phyloP scores from a whole-genome alignment of 352 stramenopile genomes.

The Phytophthora cryptogea region DNA sequence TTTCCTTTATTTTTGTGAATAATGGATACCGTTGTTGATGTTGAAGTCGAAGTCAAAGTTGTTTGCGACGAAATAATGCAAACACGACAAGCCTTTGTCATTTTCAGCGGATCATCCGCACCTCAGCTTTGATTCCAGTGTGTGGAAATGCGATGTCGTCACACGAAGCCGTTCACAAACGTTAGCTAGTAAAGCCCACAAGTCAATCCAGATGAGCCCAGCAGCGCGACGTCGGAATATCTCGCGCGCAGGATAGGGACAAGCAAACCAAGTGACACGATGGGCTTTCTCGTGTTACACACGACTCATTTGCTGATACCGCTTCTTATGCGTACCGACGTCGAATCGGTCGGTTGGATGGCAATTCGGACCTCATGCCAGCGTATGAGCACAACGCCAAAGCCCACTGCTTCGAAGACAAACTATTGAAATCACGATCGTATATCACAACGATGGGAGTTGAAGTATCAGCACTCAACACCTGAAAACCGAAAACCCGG shows the following conservation, averaged over 20 bases:
- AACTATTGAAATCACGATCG: neutral
- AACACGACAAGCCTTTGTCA: too few relatives aligned
- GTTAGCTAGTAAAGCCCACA: neutral
- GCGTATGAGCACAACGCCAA: neutral
- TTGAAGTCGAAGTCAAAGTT: slow-evolving; percentile 1
- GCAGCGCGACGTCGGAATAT: neutral
- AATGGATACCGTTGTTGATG: slow-evolving; percentile 14
- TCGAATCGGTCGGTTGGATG: neutral
- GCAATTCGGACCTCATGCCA: neutral
- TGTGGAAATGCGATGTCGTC: too few relatives aligned
- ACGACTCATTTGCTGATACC: slow-evolving; percentile 21
- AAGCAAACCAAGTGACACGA: slow-evolving; percentile 7
- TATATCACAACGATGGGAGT: neutral
- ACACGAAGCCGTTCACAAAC: too few relatives aligned
- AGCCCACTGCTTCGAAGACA: neutral
- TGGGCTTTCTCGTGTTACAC: slow-evolving; percentile 20
- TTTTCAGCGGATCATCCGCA: neutral
- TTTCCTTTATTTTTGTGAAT: slow-evolving; percentile 18
- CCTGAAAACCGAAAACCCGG: slow-evolving; percentile 1
- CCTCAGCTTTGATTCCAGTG: too few relatives aligned
- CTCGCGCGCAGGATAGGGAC: neutral
- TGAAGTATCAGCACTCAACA: slow-evolving; percentile 3
- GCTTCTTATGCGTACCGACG: slow-evolving; percentile 7
- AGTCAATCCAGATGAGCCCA: slow-evolving; percentile 1
- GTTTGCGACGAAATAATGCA: neutral